Conservation (phyloP, 2,329 filamentous ascomycete species). For the Aspergillus jensenii region DNA sequence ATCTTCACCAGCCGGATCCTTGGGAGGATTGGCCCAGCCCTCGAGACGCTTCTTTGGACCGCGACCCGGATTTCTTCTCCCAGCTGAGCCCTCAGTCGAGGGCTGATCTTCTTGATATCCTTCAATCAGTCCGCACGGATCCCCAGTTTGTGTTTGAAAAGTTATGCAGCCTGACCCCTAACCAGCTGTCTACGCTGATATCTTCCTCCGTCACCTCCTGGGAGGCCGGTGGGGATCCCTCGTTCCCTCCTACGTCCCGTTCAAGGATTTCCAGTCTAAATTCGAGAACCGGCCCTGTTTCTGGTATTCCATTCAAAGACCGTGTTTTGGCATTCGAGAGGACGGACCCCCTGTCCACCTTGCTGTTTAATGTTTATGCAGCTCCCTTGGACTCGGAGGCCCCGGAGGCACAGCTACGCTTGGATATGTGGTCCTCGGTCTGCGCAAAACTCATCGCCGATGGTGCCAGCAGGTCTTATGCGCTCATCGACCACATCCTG, state of each 20-base stretch:
- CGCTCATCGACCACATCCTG: constrained; percentile 78
- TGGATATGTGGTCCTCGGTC: constrained; percentile 83
- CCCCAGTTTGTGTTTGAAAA: constrained; percentile 83
- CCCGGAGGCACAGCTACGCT: constrained; percentile 74
- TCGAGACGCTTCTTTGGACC: constrained; percentile 40
- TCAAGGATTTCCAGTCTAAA: constrained; percentile 51
- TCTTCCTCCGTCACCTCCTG: constrained; percentile 75
- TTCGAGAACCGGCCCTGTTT: constrained; percentile 47
- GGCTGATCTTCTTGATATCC: constrained; percentile 73
- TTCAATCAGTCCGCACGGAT: constrained; percentile 80
- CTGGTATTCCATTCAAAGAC: constrained; percentile 68
- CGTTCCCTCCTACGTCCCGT: constrained; percentile 67
- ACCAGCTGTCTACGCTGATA: constrained; percentile 75
- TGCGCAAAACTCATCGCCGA: constrained; percentile 80
- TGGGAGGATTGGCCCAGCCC: constrained; percentile 29
- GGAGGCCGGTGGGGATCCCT: constrained; percentile 76
- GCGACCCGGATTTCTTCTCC: constrained; percentile 46
- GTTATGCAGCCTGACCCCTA: constrained; percentile 70
- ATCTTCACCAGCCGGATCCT: constrained; percentile 36
- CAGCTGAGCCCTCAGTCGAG: constrained; percentile 74
- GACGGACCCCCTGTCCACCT: constrained; percentile 78
- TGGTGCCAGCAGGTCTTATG: constrained; percentile 72
- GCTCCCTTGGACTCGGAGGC: constrained; percentile 80
- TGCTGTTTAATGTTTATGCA: constrained; percentile 87
- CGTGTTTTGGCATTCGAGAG: constrained; percentile 84